Percentiles rank a stretch among this genome's conserved stretches.
Evolutionary conservation across 805 yeast species (phyloP).

Genomic region (Kodamaea leandrae): DNA sequence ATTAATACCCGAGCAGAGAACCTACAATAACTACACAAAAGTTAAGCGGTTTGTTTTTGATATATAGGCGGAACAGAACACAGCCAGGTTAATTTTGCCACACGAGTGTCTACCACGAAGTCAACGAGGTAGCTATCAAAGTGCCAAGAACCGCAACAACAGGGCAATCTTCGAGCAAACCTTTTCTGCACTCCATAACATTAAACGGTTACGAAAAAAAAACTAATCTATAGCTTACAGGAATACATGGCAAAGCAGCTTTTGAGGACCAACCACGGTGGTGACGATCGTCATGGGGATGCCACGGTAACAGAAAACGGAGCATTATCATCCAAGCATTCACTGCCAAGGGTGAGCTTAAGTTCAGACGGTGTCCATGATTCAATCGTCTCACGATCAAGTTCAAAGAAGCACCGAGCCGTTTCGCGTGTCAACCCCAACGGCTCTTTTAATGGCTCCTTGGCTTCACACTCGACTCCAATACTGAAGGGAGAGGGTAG

Average conservation of each 20-base stretch:
- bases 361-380: background rate
- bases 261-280: background rate
- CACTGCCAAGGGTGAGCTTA: slow-evolving; percentile 1
- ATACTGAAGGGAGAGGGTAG: background rate
- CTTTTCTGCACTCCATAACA: too few species aligned
- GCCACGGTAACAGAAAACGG: background rate
- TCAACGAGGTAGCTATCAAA: too few species aligned
- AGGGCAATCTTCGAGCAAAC: too few species aligned
- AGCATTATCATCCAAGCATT: background rate
- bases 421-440: background rate
- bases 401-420: slow-evolving; percentile 1
- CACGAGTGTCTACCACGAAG: too few species aligned
- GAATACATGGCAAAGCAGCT: background rate
- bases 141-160: too few species aligned
- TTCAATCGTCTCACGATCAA: slow-evolving; percentile 2
- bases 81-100: too few species aligned
- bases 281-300: background rate
- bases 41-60: too few species aligned
- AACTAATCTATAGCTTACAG: too few species aligned
- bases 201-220: too few species aligned
- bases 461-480: background rate
- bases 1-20: too few species aligned
- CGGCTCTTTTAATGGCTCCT: background rate
- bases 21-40: too few species aligned
- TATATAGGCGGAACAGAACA: too few species aligned